Base-by-base conservation (phyloP, 2,329 filamentous ascomycete genomes). In the Aspergillus arachidicola region DNA sequence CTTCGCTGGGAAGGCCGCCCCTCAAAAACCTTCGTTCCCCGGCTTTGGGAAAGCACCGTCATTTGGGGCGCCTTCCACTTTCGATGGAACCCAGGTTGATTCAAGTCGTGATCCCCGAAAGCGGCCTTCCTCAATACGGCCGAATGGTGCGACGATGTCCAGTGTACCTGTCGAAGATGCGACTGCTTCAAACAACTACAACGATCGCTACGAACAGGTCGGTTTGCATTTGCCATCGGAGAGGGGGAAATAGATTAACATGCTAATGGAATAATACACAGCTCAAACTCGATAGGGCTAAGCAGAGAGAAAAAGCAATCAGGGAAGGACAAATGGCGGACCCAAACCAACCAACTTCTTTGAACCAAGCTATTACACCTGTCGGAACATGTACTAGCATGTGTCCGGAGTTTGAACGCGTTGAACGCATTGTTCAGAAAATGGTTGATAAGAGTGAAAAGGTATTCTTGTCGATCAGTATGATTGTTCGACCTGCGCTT, bases 361-460 rank as follows among this genome's bases (percentile, higher is more conserved):
- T 89, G 62, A 82, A 83, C 34, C 82, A 89, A 65, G 86, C 87
- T 32, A 87, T 89, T 69, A 88, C 85, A 23, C 82, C 85, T 0
- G 83, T 87, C 6, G 87, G 87, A 57, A 86, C 83, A 57, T 89
- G 87, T 74, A 82, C 82, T 45, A 84, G 86, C 66, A 89, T 89
- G 86, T 90, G 87, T 71, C 84, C 87, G 2, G 85, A 89, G 66
- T 88, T 81, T 62, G 87, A 90, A 76, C 78, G 87, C 50, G 83
- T 88, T 50, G 83, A 88, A 67, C 82, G 87, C 45, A 86, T 88
- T 56, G 82, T 85, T 51, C 85, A 88, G 71, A 85, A 86, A 57
- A 87, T 88, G 75, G 84, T 88, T 30, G 86, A 86, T 75, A 80
- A 80, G 60, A 82, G 83, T 64, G 87, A 90, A 81, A 86, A 83